A percentile compares a stretch with the other conserved stretches of the same genome.
phyloP scores from a whole-genome alignment of 2,329 filamentous ascomycete genomes.

The Cladosporium sp. region DNA sequence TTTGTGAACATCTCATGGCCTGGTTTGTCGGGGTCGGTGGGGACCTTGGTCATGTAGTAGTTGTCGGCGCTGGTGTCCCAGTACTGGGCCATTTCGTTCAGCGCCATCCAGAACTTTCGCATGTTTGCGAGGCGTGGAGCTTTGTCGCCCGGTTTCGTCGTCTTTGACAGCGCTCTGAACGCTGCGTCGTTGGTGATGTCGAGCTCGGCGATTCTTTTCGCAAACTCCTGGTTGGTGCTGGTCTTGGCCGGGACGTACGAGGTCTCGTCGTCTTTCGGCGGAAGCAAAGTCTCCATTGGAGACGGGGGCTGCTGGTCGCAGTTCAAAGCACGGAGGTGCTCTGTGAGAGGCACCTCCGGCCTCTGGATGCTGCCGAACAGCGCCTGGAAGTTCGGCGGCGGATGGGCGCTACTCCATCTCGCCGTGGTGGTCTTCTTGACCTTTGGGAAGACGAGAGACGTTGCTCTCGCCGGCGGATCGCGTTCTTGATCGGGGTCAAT shows the following conservation, averaged over 20 bases:
- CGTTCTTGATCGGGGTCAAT: conserved; percentile 32
- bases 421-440: conserved; percentile 6
- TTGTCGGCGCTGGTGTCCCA: conserved; percentile 63
- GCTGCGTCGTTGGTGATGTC: conserved; percentile 57
- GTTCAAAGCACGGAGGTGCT: conserved; percentile 46
- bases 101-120: conserved; percentile 60
- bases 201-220: conserved; percentile 52
- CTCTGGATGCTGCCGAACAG: conserved; percentile 46
- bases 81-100: conserved; percentile 61
- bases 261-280: conserved; percentile 31
- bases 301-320: conserved; percentile 43
- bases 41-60: conserved; percentile 44
- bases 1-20: background rate
- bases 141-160: conserved; percentile 46
- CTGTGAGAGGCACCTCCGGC: conserved; percentile 42
- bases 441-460: conserved; percentile 30
- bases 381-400: conserved; percentile 43
- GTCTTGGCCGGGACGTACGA: conserved; percentile 40
- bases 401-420: conserved; percentile 23
- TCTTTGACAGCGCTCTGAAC: conserved; percentile 56
- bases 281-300: conserved; percentile 10
- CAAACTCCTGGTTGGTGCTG: conserved; percentile 50
- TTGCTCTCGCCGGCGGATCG: conserved; percentile 31
- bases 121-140: conserved; percentile 56
- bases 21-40: background rate